Evolutionary conservation across 495 filamentous ascomycete genomes (phyloP).

Genomic region (Neurospora sp.): DNA sequence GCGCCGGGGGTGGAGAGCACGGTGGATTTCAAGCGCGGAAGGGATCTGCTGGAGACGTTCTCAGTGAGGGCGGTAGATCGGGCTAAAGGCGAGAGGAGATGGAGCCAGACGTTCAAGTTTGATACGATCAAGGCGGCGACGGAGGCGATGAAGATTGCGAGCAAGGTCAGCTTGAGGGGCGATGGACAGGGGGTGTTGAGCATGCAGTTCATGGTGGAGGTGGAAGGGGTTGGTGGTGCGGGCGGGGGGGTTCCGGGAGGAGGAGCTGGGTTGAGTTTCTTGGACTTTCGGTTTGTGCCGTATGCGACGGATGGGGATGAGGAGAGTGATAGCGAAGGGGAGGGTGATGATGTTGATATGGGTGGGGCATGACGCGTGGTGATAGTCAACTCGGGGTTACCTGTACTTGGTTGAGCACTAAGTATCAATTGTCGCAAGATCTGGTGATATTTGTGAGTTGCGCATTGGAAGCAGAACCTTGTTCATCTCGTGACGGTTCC

Average conservation of each 20-base stretch:
- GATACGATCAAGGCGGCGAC: constrained; percentile 68
- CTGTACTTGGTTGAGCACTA: background rate
- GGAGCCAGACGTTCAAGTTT: constrained; percentile 67
- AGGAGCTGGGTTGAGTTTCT: constrained; percentile 21
- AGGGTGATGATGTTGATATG: constrained; percentile 12
- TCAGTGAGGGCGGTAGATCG: constrained; percentile 32
- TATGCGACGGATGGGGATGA: constrained; percentile 34
- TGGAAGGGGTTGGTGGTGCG: constrained; percentile 35
- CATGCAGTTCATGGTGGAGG: constrained; percentile 92
- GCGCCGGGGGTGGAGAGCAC: constrained; percentile 52
- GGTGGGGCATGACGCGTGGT: background rate
- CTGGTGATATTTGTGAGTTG: background rate
- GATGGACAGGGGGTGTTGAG: constrained; percentile 85
- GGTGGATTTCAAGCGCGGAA: constrained; percentile 73
- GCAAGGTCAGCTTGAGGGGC: constrained; percentile 81
- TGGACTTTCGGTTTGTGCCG: constrained; percentile 43
- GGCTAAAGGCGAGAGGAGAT: constrained; percentile 10
- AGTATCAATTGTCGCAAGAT: background rate
- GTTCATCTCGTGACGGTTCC: background rate
- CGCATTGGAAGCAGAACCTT: background rate
- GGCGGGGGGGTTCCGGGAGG: background rate
- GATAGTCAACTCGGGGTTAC: background rate
- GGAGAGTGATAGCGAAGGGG: constrained; percentile 14
- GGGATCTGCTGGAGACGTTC: constrained; percentile 70
- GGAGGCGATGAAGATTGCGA: constrained; percentile 82